Evolutionary conservation across 345 rosid genomes (phyloP).

Genomic region (Citrus hindsii): DNA sequence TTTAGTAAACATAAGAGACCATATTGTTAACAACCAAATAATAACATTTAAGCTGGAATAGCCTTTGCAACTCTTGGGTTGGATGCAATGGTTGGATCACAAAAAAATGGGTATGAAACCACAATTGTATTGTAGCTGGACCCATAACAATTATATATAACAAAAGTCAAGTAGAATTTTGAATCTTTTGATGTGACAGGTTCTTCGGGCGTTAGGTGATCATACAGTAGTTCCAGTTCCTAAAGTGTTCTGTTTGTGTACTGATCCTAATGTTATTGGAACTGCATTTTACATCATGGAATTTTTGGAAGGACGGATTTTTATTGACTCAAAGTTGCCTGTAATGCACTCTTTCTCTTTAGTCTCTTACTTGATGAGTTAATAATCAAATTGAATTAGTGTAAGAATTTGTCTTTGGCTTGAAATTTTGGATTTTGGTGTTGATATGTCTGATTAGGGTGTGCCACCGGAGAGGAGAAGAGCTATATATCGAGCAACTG

Average conservation of each 20-base stretch:
- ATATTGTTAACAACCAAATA: no score
- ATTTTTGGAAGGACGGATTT: constrained; percentile 86
- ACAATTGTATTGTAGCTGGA: no score
- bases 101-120: no score
- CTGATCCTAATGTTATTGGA: constrained; percentile 65
- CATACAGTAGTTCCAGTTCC: constrained; percentile 84
- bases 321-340: constrained; percentile 64
- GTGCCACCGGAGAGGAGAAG: constrained; percentile 57
- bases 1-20: no score
- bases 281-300: constrained; percentile 97
- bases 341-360: constrained; percentile 24
- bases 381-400: not conserved
- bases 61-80: no score
- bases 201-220: constrained; percentile 75
- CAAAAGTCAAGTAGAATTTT: not conserved
- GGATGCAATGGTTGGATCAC: no score
- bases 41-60: no score
- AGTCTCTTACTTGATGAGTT: not conserved
- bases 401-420: not conserved
- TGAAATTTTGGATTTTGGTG: constrained; percentile 13
- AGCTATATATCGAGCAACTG: constrained; percentile 65
- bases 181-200: constrained; percentile 32
- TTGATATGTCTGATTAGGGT: constrained; percentile 41
- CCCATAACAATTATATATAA: no score
- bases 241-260: constrained; percentile 74